A percentile compares a stretch with the other conserved stretches of the same genome.
phyloP scores from a whole-genome alignment of 1,284 basidiomycete genomes.

The Marasmius tenuissimus region DNA sequence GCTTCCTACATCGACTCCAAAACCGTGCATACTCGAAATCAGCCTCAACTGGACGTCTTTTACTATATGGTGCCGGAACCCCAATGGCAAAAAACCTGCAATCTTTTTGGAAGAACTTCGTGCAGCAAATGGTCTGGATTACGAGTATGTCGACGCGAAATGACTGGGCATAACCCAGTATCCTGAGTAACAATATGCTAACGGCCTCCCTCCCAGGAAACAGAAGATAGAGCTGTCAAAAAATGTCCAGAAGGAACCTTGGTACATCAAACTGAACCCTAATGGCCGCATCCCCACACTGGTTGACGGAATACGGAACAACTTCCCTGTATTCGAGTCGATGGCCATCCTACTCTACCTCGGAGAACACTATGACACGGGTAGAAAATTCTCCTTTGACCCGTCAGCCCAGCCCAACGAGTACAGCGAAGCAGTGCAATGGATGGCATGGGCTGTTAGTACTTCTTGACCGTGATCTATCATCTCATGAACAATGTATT shows the following conservation, averaged over 20 bases:
- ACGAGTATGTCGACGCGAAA: slow-evolving; percentile 43
- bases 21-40: slow-evolving; percentile 8
- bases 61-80: background rate
- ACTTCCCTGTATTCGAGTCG: slow-evolving; percentile 69
- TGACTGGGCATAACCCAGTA: no score
- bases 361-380: slow-evolving; percentile 57
- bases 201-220: background rate
- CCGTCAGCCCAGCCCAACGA: slow-evolving; percentile 41
- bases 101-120: slow-evolving; percentile 72
- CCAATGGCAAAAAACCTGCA: slow-evolving; percentile 65
- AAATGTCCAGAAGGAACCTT: slow-evolving; percentile 49
- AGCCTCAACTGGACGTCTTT: slow-evolving; percentile 12
- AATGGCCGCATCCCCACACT: slow-evolving; percentile 66
- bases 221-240: slow-evolving; percentile 49
- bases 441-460: slow-evolving; percentile 76
- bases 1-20: background rate
- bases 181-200: no score
- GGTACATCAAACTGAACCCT: slow-evolving; percentile 66
- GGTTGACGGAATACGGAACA: slow-evolving; percentile 47
- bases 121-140: slow-evolving; percentile 57
- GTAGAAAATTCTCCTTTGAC: slow-evolving; percentile 56
- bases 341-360: slow-evolving; percentile 70
- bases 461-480: background rate
- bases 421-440: slow-evolving; percentile 66
- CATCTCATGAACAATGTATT: background rate